Base-by-base conservation (phyloP, 371 early-diverging fungal genomes). In the Phascolomyces articulosus region DNA sequence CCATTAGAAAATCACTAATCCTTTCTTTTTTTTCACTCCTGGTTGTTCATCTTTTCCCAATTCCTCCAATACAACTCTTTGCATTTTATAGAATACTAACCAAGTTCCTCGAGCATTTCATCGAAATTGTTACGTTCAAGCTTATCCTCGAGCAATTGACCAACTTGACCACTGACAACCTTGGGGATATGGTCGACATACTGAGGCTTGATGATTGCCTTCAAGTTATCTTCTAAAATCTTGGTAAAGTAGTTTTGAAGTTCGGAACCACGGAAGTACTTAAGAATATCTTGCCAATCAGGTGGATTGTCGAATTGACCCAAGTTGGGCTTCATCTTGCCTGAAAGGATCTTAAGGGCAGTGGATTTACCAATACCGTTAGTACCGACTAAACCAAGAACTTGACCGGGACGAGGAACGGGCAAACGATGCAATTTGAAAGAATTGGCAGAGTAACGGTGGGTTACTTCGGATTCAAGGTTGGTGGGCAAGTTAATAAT, bases 351-450 rank as follows among this genome's bases (percentile, higher is more conserved):
- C 86, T 97, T 97, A 68, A 99, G 85, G 13, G 99, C 99, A 7
- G 99, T 99, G 53, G 93, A 93, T 83, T 94, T 95, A 58, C 99
- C 99, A 57, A 98, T 99, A 89, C 99, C 99, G 92, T 99, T 99
- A 27, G 98, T 97, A 59, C 99, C 99, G 31, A 99, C 99, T 56
- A 99, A 85, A 61, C 99, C 99, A 24, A 99, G 86, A 21, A 99
- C 99, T 77, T 98, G 97, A 7, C 99, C 99, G 57, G 96, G 95
- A 64, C 97, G 87, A 60, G 99, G 99, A 26, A 95, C 91, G 29
- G 99, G 99, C 61, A 99, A 86, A 72, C 99, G 88, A 84, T 99
- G 99, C 62, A 99, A 88, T 89, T 99, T 99, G 90, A 99, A 99
- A 26, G 98, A 91, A 86, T 99, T 99, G 70, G 95, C 95, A 34